Percentiles rank a stretch among this genome's conserved stretches.
Evolutionary conservation across 768 basidiomycete species (phyloP).

Genomic region (Amanita fuliginea): DNA sequence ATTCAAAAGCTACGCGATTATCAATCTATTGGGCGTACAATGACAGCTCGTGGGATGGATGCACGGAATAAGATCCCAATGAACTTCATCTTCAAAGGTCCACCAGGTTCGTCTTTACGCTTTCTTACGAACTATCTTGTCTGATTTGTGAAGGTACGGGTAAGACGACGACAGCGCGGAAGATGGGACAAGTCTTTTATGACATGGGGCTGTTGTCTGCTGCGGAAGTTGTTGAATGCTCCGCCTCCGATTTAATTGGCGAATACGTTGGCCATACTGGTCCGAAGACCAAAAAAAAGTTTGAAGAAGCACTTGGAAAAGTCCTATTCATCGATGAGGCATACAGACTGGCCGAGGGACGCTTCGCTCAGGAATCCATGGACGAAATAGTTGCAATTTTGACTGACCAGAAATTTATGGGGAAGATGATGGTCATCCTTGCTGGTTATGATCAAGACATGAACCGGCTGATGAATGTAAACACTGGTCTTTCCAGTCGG

Average conservation of each 20-base stretch:
- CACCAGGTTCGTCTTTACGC: slow-evolving; percentile 34
- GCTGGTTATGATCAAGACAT: slow-evolving; percentile 66
- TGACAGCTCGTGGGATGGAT: slow-evolving; percentile 31
- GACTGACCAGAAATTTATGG: slow-evolving; percentile 44
- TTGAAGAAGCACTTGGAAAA: slow-evolving; percentile 55
- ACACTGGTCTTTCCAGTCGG: slow-evolving; percentile 55
- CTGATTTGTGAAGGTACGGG: slow-evolving; percentile 35
- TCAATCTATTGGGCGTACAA: slow-evolving; percentile 35
- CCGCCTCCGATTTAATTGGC: slow-evolving; percentile 59
- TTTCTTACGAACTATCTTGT: not conserved
- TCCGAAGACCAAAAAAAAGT: slow-evolving; percentile 46
- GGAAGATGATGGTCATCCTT: slow-evolving; percentile 54
- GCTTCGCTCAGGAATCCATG: slow-evolving; percentile 59
- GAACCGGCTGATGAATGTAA: slow-evolving; percentile 45
- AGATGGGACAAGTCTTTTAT: slow-evolving; percentile 51
- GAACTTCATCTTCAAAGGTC: slow-evolving; percentile 65
- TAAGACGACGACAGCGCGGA: slow-evolving; percentile 52
- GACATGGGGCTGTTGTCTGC: slow-evolving; percentile 46
- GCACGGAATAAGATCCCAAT: slow-evolving; percentile 45
- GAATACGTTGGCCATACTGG: slow-evolving; percentile 66
- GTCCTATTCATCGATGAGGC: slow-evolving; percentile 69
- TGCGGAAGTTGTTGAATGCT: slow-evolving; percentile 52
- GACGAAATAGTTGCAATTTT: slow-evolving; percentile 59
- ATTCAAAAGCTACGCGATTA: slow-evolving; percentile 36
- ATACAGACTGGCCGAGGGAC: slow-evolving; percentile 49